Base-by-base conservation (phyloP, 148 eudicot genomes). In the Cornus kousa region DNA sequence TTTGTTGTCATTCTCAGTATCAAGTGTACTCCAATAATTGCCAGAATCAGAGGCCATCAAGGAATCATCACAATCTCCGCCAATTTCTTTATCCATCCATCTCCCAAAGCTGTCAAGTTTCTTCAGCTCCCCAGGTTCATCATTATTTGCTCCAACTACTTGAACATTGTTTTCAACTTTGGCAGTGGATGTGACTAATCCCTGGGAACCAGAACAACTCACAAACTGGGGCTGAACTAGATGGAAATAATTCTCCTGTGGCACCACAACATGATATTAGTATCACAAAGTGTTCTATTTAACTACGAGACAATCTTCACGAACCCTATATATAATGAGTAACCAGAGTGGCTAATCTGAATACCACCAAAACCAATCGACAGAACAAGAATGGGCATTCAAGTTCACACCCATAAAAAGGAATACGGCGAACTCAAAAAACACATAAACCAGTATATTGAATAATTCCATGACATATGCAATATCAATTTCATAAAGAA, bases 101-200 rank as follows among this genome's bases (percentile, higher is more conserved):
- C 88, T 90, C 10, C 90, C 83, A 75, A 90, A 88, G 78, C 91
- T 90, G 79, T 90, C 93, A 72, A 90, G 86, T 88, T 90, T 90
- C 77, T 88, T 90, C 83, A 90, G 85, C 79, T 79, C 71, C 82
- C 89, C 57, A 85, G 55, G 79, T 73, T 70, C 80, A 24, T 68
- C 81, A 53, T 32, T 66, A 46, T 33, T 50, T 40, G 67, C 68
- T 62, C 75, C 71, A 78, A 82, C 86, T 48, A 67, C 33, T 9
- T 14, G 70, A 24, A 50, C 32, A 53, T 53, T 39, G 16, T 35
- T 35, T 75, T 74, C 78, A 50, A 68, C 24, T 80, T 76, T 71
- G 40, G 35, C 73, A 32, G 31, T 19, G 9, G 67, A 70, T 40
- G 78, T 39, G 62, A 23, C 32, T 53, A 70, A 55, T n/a, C 19